phyloP scores from a whole-genome alignment of 805 yeast species.

The Cyberlindnera maclurae region DNA sequence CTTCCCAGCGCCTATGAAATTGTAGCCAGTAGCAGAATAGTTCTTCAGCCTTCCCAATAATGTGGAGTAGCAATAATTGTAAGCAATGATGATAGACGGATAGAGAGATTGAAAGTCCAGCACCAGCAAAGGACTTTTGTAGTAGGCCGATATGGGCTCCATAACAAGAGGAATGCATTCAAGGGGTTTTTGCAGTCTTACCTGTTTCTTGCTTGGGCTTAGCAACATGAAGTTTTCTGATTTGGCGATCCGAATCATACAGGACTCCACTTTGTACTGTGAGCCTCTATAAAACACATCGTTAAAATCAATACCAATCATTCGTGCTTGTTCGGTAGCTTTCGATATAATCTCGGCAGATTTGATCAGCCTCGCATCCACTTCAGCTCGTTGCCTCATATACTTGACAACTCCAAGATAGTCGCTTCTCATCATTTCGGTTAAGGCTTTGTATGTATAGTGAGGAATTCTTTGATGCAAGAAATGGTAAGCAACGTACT shows the following conservation, averaged over 20 bases:
- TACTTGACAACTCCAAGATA: constrained; percentile 37
- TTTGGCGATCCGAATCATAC: constrained; percentile 67
- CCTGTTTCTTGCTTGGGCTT: constrained; percentile 78
- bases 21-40: constrained; percentile 29
- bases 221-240: constrained; percentile 63
- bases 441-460: constrained; percentile 41
- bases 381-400: constrained; percentile 36
- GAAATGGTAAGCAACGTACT: constrained; percentile 63
- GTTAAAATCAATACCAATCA: constrained; percentile 84
- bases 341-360: constrained; percentile 60
- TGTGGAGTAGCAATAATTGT: constrained; percentile 80
- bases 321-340: constrained; percentile 75
- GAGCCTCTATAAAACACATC: constrained; percentile 89
- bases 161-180: constrained; percentile 85
- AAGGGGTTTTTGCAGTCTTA: constrained; percentile 75
- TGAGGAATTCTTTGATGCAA: constrained; percentile 65
- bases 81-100: constrained; percentile 88
- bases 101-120: constrained; percentile 90
- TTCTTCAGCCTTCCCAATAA: constrained; percentile 56
- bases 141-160: constrained; percentile 85
- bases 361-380: constrained; percentile 33
- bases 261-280: constrained; percentile 88
- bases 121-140: constrained; percentile 84
- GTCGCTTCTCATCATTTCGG: constrained; percentile 35
- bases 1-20: constrained; percentile 41